Evolutionary conservation across 306 rosid genomes (phyloP).

Genomic region (Cicer chorassanicum): DNA sequence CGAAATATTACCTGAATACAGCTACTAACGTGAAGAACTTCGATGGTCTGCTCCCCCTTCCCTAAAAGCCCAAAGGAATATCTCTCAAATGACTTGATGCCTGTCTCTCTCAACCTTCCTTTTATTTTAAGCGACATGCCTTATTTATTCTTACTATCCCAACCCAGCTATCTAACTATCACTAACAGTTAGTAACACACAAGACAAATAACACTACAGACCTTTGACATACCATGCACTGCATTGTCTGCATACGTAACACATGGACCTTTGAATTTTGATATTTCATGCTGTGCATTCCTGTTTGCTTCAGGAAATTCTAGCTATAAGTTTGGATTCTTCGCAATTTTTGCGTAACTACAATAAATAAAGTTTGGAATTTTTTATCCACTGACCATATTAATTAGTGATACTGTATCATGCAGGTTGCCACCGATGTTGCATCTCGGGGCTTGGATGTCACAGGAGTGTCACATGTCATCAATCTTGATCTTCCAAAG

Average conservation of each 20-base stretch:
- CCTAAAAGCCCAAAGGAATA: background rate
- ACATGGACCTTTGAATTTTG: constrained; percentile 13
- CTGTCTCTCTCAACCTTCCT: background rate
- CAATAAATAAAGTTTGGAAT: background rate
- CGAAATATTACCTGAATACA: background rate
- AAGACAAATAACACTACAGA: background rate
- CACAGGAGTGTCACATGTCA: constrained; percentile 87
- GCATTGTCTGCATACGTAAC: constrained; percentile 25
- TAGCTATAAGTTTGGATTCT: constrained; percentile 22
- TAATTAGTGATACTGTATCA: constrained; percentile 34
- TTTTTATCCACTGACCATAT: constrained; percentile 1
- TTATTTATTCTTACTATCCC: constrained; percentile 9
- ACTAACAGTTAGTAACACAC: background rate
- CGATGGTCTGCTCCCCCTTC: background rate
- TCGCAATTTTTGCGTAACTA: background rate
- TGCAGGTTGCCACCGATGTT: constrained; percentile 90
- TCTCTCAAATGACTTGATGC: constrained; percentile 4
- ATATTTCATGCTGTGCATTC: background rate
- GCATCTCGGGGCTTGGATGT: constrained; percentile 96
- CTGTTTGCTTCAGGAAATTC: constrained; percentile 26
- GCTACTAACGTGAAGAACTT: background rate
- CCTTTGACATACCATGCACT: constrained; percentile 13
- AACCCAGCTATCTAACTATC: background rate
- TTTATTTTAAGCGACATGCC: background rate
- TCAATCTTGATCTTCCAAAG: constrained; percentile 94